phyloP scores from a whole-genome alignment of 768 basidiomycete genomes.

The Mycena pura region DNA sequence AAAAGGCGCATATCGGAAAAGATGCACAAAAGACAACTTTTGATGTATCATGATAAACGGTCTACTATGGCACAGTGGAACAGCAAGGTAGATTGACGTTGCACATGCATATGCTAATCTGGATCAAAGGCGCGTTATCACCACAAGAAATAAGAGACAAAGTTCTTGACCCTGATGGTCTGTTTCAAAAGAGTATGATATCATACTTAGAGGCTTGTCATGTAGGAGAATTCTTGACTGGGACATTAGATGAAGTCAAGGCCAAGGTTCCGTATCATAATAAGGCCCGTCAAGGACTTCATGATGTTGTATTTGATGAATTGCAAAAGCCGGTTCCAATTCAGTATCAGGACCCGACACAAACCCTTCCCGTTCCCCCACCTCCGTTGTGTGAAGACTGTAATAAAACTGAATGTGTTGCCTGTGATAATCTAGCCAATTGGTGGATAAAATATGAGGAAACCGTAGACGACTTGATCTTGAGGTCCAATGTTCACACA shows the following conservation, averaged over 20 bases:
- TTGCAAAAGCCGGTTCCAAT: no score
- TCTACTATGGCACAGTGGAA: no score
- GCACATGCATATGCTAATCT: no score
- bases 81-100: no score
- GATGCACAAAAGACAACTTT: no score
- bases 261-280: not conserved
- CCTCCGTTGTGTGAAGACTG: not conserved
- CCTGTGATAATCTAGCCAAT: not conserved
- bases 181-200: no score
- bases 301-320: no score
- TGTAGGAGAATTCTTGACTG: not conserved
- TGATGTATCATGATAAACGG: no score
- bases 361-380: not conserved
- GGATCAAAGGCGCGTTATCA: no score
- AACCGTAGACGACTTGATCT: not conserved
- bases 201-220: not conserved
- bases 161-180: not conserved
- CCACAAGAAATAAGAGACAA: not conserved
- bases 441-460: not conserved
- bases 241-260: not conserved
- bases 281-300: no score
- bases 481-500: not conserved
- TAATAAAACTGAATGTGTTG: not conserved
- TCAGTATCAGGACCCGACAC: no score
- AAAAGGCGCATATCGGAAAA: no score